Base-by-base conservation (phyloP, 1,284 basidiomycete genomes). In the Tilletia walkeri region DNA sequence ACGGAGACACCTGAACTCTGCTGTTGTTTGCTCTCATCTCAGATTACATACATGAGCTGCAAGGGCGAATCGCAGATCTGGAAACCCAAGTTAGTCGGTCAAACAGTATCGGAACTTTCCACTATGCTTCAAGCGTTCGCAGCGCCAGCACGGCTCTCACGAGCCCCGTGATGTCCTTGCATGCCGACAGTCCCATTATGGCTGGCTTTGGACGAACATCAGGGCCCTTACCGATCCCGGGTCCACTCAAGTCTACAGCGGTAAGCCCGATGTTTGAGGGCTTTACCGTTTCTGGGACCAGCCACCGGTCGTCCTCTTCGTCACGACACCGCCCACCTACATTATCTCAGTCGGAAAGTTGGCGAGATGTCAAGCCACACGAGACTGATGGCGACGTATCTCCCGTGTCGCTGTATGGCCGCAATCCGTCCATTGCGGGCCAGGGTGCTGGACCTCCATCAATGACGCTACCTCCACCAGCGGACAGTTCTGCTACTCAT, bases 21-120 rank as follows among this genome's bases (percentile, higher is more conserved):
- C 24, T 30, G 41, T 45, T 45, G 9, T 14, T 9, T 45, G 41
- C 6, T 45, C 10, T 34, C 65, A 41, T 36, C 39, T 34, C 68
- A 69, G 78, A 80, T 59, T 78, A 80, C 69, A 80, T 80, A 67
- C 80, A 79, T 66, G 71, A 80, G 61, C 70, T 80, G 56, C 78
- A 80, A 53, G 76, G 73, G 0, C 53, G 73, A 30, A 80, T 80
- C 30, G 61, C 76, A 7, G 71, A 73, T 68, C 68, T 80, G n/a
- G 73, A 80, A 41, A 14, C 36, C 12, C 59, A 39, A 20, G 59
- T 63, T 5, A 38, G 9, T 41, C 59, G 59, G 0, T 63, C 50
- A 7, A 53, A 24, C 50, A 53, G 50, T 4, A 18, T 38, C 36
- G 59, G 59, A 9, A 34, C 16, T 14, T 39, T 34, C 3, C 30